Base-by-base conservation (phyloP, 2,329 filamentous ascomycete genomes). In the Microcera coccophila region DNA sequence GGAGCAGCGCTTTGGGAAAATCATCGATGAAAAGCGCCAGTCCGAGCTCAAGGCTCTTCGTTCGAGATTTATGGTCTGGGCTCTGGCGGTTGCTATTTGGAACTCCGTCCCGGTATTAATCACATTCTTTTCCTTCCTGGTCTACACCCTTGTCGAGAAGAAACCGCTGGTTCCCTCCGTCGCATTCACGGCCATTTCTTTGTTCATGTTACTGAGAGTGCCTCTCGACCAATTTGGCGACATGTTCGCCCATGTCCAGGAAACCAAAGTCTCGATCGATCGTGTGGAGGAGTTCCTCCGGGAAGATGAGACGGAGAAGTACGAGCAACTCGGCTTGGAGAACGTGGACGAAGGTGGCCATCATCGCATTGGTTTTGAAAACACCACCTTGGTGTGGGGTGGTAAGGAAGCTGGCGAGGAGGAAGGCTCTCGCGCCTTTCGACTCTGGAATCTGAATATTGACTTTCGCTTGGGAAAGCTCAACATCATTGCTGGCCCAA, bases 231-330 rank as follows among this genome's bases (percentile, higher is more conserved):
- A 97, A 68, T 77, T 98, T 41, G 93, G 93, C 38, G 93, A 98
- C 66, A 98, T 98, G 93, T 85, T 97, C 60, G 93, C 93, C 10
- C 93, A 97, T 68, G 90, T 98, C 4, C 90, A 96, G 69, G 93
- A 98, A 67, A 88, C 90, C 18, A 95, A 95, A 69, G 91, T 98
- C 16, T 98, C 93, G 0, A 83, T 98, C 39, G 90, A 96, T 60
- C 90, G 93, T 73, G 88, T 98, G 7, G 91, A 98, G 61, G 87
- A 95, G 56, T 98, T 96, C 58, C 68, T 98, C 32, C 83, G 78
- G 44, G 93, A 98, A 62, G 90, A 93, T 7, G 93, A 98, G 69
- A 98, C 93, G 0, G 89, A 94, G 45, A 98, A 98, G 65, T 97
- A 96, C 61, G 74, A 79, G 28, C 93, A 97, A 61, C 76, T 98